Evolutionary conservation across 176 grass and related monocot species (phyloP).

Genomic region (Secale cereale): DNA sequence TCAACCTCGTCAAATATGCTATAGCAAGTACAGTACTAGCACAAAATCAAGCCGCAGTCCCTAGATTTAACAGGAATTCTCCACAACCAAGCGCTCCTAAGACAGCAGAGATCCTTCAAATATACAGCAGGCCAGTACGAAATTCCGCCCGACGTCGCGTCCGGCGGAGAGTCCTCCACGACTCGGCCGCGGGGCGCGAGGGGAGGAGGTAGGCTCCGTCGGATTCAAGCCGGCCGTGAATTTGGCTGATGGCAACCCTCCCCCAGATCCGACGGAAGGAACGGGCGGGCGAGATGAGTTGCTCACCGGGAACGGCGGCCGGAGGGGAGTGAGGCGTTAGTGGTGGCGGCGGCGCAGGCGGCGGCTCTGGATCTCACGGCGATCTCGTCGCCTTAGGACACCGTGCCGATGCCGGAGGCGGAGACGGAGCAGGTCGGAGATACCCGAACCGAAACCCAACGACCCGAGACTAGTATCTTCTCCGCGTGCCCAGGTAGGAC

Average conservation of each 20-base stretch:
- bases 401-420: conserved; percentile 5
- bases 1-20: background rate
- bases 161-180: background rate
- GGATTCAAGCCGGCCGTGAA: background rate
- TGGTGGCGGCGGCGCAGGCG: background rate
- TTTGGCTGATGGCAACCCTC: background rate
- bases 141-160: background rate
- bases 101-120: background rate
- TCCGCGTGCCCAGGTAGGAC: background rate
- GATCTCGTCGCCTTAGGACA: conserved; percentile 20
- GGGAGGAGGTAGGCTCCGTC: too few species aligned
- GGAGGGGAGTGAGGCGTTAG: background rate
- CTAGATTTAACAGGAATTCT: background rate
- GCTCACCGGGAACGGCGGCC: background rate
- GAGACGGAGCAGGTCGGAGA: background rate
- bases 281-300: background rate
- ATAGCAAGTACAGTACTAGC: background rate
- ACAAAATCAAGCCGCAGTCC: background rate
- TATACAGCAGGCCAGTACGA: background rate
- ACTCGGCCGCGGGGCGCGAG: background rate
- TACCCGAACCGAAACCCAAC: conserved; percentile 13
- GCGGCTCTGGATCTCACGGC: conserved; percentile 6
- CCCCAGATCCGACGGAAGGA: conserved; percentile 20
- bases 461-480: background rate
- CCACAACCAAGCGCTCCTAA: background rate